phyloP scores from a whole-genome alignment of 2,329 filamentous ascomycete species.

The Colletotrichum neosansevieriae region DNA sequence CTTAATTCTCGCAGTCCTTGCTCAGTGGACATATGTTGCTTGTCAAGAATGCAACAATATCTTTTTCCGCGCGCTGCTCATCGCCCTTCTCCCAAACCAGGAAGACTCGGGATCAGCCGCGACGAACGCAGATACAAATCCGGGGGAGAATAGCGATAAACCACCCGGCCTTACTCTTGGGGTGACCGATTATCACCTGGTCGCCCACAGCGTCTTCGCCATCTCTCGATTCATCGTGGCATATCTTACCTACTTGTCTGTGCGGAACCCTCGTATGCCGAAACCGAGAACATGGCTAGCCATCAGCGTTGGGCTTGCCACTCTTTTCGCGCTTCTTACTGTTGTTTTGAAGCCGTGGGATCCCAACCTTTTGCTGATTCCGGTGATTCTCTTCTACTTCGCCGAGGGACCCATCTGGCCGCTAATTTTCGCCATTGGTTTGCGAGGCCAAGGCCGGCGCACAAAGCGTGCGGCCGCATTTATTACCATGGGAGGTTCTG shows the following conservation, averaged over 20 bases:
- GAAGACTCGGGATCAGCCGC: conserved; percentile 43
- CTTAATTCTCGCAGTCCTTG: conserved; percentile 77
- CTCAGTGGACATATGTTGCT: conserved; percentile 84
- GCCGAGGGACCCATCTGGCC: conserved; percentile 88
- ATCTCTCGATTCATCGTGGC: conserved; percentile 78
- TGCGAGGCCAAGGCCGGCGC: conserved; percentile 82
- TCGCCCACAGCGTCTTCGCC: conserved; percentile 80
- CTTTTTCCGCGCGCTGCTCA: conserved; percentile 67
- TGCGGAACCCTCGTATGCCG: conserved; percentile 62
- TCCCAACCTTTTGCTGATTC: conserved; percentile 65
- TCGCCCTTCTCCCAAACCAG: conserved; percentile 52
- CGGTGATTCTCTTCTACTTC: conserved; percentile 79
- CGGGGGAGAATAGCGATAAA: conserved; percentile 54
- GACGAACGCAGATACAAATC: conserved; percentile 53
- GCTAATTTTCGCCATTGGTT: conserved; percentile 81
- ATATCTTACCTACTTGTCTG: conserved; percentile 70
- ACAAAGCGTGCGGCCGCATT: conserved; percentile 83
- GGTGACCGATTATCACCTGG: conserved; percentile 74
- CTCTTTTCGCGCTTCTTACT: conserved; percentile 65
- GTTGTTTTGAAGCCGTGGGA: conserved; percentile 59
- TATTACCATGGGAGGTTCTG: conserved; percentile 81
- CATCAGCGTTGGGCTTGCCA: conserved; percentile 70
- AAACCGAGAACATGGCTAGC: conserved; percentile 78
- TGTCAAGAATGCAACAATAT: conserved; percentile 76
- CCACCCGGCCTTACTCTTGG: conserved; percentile 63